Evolutionary conservation across 768 basidiomycete species (phyloP).

Genomic region (Pleurotus citrinopileatus): DNA sequence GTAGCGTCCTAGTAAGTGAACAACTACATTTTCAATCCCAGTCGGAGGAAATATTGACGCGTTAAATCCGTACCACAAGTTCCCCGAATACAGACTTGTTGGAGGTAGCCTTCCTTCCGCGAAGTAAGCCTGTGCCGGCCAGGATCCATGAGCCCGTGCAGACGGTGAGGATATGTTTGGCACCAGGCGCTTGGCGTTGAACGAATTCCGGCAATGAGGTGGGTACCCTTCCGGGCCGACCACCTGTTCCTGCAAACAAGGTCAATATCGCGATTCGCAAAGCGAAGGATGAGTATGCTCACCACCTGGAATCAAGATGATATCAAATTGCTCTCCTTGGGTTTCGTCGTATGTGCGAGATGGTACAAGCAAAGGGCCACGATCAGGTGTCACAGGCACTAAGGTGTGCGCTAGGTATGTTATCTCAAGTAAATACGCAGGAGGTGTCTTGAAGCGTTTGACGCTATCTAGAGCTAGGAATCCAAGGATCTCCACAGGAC

Average conservation of each 20-base stretch:
- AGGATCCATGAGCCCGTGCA: slow-evolving; percentile 31
- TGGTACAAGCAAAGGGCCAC: slow-evolving; percentile 14
- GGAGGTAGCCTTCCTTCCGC: slow-evolving; percentile 33
- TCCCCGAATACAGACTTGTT: slow-evolving; percentile 29
- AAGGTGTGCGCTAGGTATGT: slow-evolving; percentile 18
- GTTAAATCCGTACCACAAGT: slow-evolving; percentile 20
- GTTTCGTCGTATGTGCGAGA: neutral
- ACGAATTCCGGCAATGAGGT: slow-evolving; percentile 20
- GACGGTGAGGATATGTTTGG: slow-evolving; percentile 30
- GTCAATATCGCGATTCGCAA: neutral
- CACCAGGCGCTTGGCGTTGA: slow-evolving; percentile 22
- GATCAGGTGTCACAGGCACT: slow-evolving; percentile 15
- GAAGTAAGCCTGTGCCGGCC: slow-evolving; percentile 27
- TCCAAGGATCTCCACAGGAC: slow-evolving; percentile 20
- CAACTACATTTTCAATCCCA: neutral
- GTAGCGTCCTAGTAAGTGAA: slow-evolving; percentile 7
- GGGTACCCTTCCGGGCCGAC: neutral
- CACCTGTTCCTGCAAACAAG: neutral
- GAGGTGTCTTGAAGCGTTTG: neutral
- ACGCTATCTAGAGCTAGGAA: neutral
- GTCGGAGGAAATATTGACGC: neutral
- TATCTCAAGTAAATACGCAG: neutral
- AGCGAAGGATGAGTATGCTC: neutral
- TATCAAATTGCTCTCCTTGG: slow-evolving; percentile 3
- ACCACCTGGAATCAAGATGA: slow-evolving; percentile 6